Base-by-base conservation (phyloP, 257 asterid genomes). In the Datura wrightii region DNA sequence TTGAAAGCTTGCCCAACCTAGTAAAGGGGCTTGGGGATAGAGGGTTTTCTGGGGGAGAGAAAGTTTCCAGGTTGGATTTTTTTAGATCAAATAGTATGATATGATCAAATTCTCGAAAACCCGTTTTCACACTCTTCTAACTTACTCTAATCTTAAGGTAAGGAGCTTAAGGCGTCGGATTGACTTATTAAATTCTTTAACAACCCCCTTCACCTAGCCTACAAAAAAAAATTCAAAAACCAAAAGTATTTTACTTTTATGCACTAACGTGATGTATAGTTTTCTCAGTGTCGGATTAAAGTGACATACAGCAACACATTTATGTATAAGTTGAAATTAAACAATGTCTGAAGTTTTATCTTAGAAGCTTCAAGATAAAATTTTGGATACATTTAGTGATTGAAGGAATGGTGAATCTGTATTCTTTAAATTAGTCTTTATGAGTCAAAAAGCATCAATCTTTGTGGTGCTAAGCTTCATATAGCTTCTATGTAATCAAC, bases 391-490 rank as follows among this genome's bases (percentile, higher is more conserved):
- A 16, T 16, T 59, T 8, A 19, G 15, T 19, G 37, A 60, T 37
- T 24, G 19, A 2, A 9, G 19, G 14, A 19, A 19, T 60, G 67
- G 19, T 7, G 14, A 0, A 71, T 71, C 19, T 46, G 42, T 46
- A 31, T 72, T 44, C 18, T 19, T 72, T 72, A 19, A 46, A 72
- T 19, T 72, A 46, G 58, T 19, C 41, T 5, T 19, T 2, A 18
- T 9, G 80, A 72, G 56, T 44, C 37, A 72, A 72, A 72, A 72
- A 44, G 39, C 80, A 42, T n/a, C 80, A n/a, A 70, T 10, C 56
- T 72, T 72, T 19, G 10, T 46, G 41, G 18, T 46, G 80, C 59
- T 46, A 46, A 19, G n/a, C 42, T 46, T 71, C 36, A 44, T 3
- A 3, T 15, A 70, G 52, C 9, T 10, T 46, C 80, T 72, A 72